phyloP scores from a whole-genome alignment of 2,329 filamentous ascomycete species.

The Pseudocercospora fuligena region DNA sequence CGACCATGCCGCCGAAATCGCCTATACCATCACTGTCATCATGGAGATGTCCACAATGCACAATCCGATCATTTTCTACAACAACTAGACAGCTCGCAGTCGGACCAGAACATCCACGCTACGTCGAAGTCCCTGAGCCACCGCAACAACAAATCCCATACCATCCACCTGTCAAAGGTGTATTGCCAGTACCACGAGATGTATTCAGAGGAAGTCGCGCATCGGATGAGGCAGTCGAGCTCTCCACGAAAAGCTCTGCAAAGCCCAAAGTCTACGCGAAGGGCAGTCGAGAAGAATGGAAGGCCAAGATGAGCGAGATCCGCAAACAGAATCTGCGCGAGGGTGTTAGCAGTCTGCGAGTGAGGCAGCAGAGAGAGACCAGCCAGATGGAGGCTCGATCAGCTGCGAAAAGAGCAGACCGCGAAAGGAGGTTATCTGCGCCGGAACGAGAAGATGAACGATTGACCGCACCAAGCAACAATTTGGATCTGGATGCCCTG shows the following conservation, averaged over 20 bases:
- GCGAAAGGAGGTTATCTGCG: constrained; percentile 60
- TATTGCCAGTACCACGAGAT: constrained; percentile 80
- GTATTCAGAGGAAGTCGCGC: constrained; percentile 68
- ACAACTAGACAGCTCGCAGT: constrained; percentile 54
- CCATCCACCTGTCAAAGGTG: constrained; percentile 68
- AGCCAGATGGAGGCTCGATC: constrained; percentile 48
- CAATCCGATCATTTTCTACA: constrained; percentile 50
- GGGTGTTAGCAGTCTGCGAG: constrained; percentile 72
- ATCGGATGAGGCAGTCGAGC: constrained; percentile 32
- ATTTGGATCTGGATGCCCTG: constrained; percentile 37
- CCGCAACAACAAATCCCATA: constrained; percentile 68
- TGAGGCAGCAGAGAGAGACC: constrained; percentile 61
- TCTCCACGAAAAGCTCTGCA: constrained; percentile 27
- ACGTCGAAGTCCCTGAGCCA: constrained; percentile 78
- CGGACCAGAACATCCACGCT: constrained; percentile 85
- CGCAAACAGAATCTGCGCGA: constrained; percentile 74
- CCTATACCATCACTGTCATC: constrained; percentile 37
- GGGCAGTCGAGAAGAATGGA: constrained; percentile 65
- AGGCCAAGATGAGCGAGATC: constrained; percentile 70
- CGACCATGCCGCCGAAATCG: constrained; percentile 49
- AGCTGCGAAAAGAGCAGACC: constrained; percentile 54
- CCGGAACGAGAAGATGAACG: constrained; percentile 77
- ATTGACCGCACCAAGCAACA: constrained; percentile 71
- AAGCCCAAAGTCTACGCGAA: constrained; percentile 36
- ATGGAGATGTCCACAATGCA: constrained; percentile 45